phyloP scores from a whole-genome alignment of 352 stramenopile genomes.

The Globisporangium spiculum region DNA sequence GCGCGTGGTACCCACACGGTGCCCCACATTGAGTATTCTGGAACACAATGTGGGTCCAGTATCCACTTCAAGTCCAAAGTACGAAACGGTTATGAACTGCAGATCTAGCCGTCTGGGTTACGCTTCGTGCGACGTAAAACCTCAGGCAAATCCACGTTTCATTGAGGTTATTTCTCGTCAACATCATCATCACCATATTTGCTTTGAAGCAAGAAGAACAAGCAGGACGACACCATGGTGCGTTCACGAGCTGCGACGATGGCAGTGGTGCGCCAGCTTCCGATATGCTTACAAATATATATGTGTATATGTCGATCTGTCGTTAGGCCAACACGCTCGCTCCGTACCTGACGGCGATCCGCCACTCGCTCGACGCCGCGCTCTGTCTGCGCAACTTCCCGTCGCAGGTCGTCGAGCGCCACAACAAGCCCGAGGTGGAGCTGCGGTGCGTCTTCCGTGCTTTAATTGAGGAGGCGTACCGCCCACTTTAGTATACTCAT shows the following conservation, averaged over 20 bases:
- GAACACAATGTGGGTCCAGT: not conserved
- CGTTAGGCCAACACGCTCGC: constrained; percentile 80
- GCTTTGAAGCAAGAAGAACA: not conserved
- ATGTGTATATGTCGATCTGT: not conserved
- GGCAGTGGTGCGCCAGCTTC: not conserved
- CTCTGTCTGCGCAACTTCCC: constrained; percentile 95
- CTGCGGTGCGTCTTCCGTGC: constrained; percentile 54
- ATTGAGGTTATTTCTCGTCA: not conserved
- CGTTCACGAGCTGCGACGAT: not conserved
- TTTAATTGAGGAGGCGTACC: not conserved
- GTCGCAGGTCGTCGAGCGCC: constrained; percentile 94
- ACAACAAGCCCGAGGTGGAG: constrained; percentile 97
- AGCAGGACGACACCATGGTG: constrained; percentile 1
- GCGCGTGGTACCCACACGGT: not conserved
- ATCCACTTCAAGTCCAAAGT: constrained; percentile 1
- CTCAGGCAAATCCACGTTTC: not conserved
- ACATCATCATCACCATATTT: no score
- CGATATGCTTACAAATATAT: not conserved
- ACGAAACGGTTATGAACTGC: not conserved
- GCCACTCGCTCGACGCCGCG: constrained; percentile 89
- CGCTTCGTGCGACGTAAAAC: not conserved
- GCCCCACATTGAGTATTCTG: not conserved
- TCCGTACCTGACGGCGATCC: constrained; percentile 92
- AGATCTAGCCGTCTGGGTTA: not conserved
- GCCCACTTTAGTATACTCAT: not conserved